Base-by-base conservation (phyloP, 2,329 filamentous ascomycete genomes). In the Thielaviopsis ethacetica region DNA sequence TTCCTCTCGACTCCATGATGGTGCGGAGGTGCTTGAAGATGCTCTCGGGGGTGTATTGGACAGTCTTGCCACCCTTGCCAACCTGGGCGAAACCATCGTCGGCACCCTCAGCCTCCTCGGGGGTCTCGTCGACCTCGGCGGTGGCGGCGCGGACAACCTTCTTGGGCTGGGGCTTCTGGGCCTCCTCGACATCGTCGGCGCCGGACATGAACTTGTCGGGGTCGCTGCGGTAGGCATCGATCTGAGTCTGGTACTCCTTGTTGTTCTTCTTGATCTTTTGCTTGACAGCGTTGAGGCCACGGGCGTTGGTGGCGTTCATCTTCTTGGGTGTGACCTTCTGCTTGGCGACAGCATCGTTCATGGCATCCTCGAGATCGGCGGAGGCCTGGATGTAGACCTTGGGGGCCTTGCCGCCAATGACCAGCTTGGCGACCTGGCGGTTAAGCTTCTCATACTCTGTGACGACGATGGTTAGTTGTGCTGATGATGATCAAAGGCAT, bases 181-280 rank as follows among this genome's bases (percentile, higher is more conserved):
- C 76, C 27, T 73, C 72, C 15, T 75, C 72, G 27, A 75, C 74
- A 64, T 91, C 86, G 57, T 88, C 84, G 22, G 90, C 84, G 52
- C 87, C 88, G 70, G 86, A 83, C 87, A 96, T 90, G 74, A 85
- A 97, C 19, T 75, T 83, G 64, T 91, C 89, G 72, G 91, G 89
- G 71, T 95, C 83, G 63, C 82, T 84, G 65, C 87, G 81, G 76
- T 91, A 98, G 63, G 84, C 81, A 66, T 95, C 89, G 67, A 98
- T 85, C 68, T 95, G 88, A 63, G 80, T 77, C 68, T 88, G 82
- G 74, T 91, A 91, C 64, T 97, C 91, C 75, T 95, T 94, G 80
- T 91, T 95, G 75, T 91, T 91, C 82, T 96, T 97, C 82, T 91
- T 91, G 77, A 98, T 89, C 75, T 91, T 91, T 73, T 98, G 93